Base-by-base conservation (phyloP, 495 filamentous ascomycete genomes). In the Rusavskia elegans region DNA sequence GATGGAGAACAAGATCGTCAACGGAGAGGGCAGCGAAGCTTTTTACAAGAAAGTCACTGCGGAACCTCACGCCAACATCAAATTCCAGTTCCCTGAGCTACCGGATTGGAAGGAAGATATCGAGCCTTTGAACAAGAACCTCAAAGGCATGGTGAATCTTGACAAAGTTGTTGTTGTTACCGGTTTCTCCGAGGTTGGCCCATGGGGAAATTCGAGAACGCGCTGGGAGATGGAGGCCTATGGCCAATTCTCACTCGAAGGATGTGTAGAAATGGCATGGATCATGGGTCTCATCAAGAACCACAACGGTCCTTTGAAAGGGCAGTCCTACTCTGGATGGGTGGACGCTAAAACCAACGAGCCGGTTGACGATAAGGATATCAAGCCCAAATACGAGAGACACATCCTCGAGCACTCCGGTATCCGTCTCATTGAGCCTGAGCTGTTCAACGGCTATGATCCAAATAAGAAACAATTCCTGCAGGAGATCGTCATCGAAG, bases 271-370 rank as follows among this genome's bases (percentile, higher is more conserved):
- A 68, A 97, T 99, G 92, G 88, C 92, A 30, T 99, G 92, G 92
- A 86, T 99, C 63, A 99, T 97, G 92, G 93, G 93, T 52, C 82
- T 97, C 53, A 97, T 99, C 68, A 94, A 85, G 71, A 93, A 99
- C 64, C 87, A 95, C 71, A 96, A 97, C 57, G 93, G 92, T n/a
- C 86, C 88, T 8, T 81, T 99, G 64, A 97, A 97, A 70, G 92
- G 93, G 63, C 84, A 95, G 71, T 80, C 83, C 40, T 97, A 99
- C 68, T 86, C 92, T 46, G 92, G 92, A 52, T 99, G 92, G 92
- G 89, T 97, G 51, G 92, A 99, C 61, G 77, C 77, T 54, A 96
- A 96, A 78, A 81, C 85, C 40, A 82, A 87, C 16, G 90, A 97
- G 48, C 92, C 92, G 11, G 88, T 99, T 29, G 89, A 97, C 54